Conservation (phyloP, 768 basidiomycete genomes). For the Grammothele lineata region DNA sequence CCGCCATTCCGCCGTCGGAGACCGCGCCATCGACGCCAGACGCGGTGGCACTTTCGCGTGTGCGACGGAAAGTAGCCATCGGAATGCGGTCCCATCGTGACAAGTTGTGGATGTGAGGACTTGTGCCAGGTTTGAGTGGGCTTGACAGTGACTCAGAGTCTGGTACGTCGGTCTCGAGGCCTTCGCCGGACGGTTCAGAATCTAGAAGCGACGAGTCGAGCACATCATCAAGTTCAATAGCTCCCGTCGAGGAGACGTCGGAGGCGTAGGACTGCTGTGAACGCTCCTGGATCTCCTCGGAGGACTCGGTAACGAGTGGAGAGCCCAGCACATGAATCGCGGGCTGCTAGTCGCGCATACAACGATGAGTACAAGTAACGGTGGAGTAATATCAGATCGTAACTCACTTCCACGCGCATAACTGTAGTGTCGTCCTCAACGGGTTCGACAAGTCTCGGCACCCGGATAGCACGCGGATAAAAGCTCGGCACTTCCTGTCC, state of each 20-base stretch:
- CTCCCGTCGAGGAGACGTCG: constrained; percentile 42
- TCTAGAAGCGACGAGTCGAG: constrained; percentile 71
- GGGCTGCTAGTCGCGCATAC: no score
- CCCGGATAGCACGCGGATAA: constrained; percentile 1
- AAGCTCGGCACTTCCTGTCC: constrained; percentile 12
- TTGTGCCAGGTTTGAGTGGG: constrained; percentile 21
- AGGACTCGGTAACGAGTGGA: constrained; percentile 25
- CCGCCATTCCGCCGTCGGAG: constrained; percentile 34
- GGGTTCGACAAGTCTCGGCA: no score
- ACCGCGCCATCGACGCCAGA: constrained; percentile 26
- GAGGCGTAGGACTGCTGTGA: constrained; percentile 29
- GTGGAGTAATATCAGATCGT: no score
- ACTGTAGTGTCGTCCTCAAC: no score
- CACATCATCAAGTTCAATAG: constrained; percentile 70
- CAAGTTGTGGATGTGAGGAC: constrained; percentile 44
- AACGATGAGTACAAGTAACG: no score
- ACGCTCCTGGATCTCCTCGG: constrained; percentile 28
- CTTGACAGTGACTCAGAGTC: constrained; percentile 12
- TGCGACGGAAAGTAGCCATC: constrained; percentile 68
- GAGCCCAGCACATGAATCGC: no score
- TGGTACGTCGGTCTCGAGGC: constrained; percentile 14
- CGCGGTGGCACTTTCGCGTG: constrained; percentile 34
- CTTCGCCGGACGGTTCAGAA: constrained; percentile 36
- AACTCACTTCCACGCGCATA: no score
- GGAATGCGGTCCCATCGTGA: constrained; percentile 74